Evolutionary conservation across 805 yeast genomes (phyloP).

Genomic region (Yarrowia sp.): DNA sequence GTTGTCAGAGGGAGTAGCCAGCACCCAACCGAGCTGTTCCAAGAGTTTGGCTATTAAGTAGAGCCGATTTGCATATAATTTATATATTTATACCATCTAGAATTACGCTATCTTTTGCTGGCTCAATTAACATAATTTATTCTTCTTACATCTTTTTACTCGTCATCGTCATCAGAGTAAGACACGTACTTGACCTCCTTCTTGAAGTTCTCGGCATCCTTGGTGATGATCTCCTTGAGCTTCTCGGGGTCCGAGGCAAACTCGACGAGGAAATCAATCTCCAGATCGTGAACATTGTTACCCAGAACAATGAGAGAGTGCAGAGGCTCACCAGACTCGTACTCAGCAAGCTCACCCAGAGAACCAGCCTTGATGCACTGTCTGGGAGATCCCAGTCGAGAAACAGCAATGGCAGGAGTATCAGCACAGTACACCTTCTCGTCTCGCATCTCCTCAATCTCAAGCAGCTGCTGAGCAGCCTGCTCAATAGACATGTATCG

Average conservation of each 20-base stretch:
- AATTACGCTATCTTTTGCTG: not conserved
- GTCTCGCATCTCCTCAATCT: constrained; percentile 74
- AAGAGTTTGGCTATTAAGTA: constrained; percentile 1
- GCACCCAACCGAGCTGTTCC: constrained; percentile 9
- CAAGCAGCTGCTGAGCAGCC: constrained; percentile 83
- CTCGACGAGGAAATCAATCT: constrained; percentile 76
- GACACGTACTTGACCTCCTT: constrained; percentile 24
- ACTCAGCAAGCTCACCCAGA: constrained; percentile 67
- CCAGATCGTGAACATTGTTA: constrained; percentile 88
- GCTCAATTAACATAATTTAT: not conserved
- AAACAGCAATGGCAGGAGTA: constrained; percentile 92
- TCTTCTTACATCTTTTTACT: not conserved
- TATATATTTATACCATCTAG: not conserved
- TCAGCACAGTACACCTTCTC: constrained; percentile 78
- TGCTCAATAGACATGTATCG: constrained; percentile 91
- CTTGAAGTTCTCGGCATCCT: constrained; percentile 38
- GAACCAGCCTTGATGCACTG: constrained; percentile 86
- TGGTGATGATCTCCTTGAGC: constrained; percentile 48
- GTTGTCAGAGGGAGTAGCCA: not conserved
- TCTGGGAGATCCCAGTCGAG: constrained; percentile 82
- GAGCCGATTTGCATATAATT: not conserved
- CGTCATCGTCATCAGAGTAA: constrained; percentile 29
- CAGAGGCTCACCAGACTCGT: constrained; percentile 91
- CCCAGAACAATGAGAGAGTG: constrained; percentile 91
- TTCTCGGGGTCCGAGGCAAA: constrained; percentile 55